Evolutionary conservation across 2,329 filamentous ascomycete species (phyloP).

Genomic region (Beauveria varroae): DNA sequence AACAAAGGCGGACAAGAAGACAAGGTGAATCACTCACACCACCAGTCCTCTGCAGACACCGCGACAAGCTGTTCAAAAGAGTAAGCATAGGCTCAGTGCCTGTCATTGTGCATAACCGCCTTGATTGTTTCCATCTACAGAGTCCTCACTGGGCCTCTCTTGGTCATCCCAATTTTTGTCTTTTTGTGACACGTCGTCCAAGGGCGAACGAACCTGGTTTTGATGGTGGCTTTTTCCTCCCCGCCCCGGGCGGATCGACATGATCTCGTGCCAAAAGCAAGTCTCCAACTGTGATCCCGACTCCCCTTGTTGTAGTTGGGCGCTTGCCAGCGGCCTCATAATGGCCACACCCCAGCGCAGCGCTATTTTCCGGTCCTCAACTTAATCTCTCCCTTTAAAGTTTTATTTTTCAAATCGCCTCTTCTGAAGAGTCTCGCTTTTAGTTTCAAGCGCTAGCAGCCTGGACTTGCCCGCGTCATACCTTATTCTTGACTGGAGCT

Average conservation of each 20-base stretch:
- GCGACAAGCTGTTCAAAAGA: neutral
- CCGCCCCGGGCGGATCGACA: conserved; percentile 5
- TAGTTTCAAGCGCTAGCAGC: neutral
- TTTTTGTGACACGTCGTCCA: neutral
- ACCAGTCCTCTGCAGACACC: neutral
- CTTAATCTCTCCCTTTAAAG: neutral
- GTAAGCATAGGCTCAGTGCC: neutral
- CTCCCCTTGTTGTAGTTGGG: neutral
- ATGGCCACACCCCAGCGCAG: neutral
- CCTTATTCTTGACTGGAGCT: neutral
- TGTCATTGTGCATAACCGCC: neutral
- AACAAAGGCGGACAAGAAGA: neutral
- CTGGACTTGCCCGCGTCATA: neutral
- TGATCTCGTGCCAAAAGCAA: conserved; percentile 13
- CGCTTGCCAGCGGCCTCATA: neutral
- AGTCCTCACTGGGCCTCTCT: neutral
- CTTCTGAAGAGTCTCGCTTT: neutral
- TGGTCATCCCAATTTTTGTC: neutral
- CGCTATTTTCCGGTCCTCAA: neutral
- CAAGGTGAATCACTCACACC: neutral
- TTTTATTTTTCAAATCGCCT: neutral
- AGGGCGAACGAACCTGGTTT: neutral
- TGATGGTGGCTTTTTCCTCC: neutral
- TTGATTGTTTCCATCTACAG: neutral
- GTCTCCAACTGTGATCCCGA: neutral